These are phyloP conservation scores for Rhizopogon vesiculosus DNA, from an alignment of 768 basidiomycete genomes.

Conservation along the genomic window DNA sequence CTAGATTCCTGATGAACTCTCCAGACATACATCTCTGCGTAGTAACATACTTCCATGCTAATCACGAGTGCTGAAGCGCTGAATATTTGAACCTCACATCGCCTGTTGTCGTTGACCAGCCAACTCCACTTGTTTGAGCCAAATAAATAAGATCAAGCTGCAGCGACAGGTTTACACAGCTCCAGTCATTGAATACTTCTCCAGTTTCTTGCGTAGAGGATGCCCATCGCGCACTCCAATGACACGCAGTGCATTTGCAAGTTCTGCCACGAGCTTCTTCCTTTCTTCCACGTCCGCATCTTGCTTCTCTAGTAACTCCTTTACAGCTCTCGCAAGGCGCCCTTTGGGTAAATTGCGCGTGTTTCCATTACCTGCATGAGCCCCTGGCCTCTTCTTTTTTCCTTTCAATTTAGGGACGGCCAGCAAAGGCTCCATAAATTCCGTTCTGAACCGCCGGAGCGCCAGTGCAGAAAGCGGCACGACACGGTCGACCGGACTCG, in stretches of 20 bases:
- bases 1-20: neutral
- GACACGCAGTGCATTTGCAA: constrained; percentile 45
- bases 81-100: neutral
- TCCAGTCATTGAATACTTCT: constrained; percentile 41
- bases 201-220: constrained; percentile 63
- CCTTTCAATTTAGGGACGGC: constrained; percentile 60
- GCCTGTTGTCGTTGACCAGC: neutral
- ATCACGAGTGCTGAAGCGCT: neutral
- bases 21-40: neutral
- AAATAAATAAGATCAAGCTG: neutral
- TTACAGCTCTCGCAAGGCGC: constrained; percentile 63
- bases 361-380: constrained; percentile 33
- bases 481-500: constrained; percentile 62
- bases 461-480: constrained; percentile 62
- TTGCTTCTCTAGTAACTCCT: constrained; percentile 55
- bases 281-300: constrained; percentile 43
- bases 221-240: constrained; percentile 61
- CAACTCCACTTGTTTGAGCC: neutral
- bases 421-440: constrained; percentile 66
- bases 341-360: constrained; percentile 50
- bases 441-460: constrained; percentile 65
- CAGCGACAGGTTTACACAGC: neutral
- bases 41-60: neutral
- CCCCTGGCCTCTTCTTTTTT: constrained; percentile 43
- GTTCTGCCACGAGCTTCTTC: constrained; percentile 39